Conservation (phyloP, 2,329 filamentous ascomycete species). For the Chrysosporium queenslandicum region DNA sequence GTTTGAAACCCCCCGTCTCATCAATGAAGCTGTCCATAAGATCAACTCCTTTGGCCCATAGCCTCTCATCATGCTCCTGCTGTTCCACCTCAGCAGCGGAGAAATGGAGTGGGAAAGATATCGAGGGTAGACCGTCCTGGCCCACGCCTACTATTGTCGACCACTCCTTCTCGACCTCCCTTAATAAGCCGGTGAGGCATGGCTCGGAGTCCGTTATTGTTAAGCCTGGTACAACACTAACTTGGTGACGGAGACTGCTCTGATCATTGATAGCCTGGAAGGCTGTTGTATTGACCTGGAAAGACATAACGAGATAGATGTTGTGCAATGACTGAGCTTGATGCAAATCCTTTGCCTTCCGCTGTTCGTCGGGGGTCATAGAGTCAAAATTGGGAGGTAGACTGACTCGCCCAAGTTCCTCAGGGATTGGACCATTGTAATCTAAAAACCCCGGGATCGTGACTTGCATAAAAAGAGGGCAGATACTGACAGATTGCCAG, state of each 20-base stretch:
- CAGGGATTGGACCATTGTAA: slow-evolving; percentile 20
- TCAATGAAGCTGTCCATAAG: slow-evolving; percentile 20
- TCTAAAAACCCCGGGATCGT: slow-evolving; percentile 19
- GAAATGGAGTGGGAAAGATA: slow-evolving; percentile 19
- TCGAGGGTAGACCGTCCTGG: slow-evolving; percentile 10
- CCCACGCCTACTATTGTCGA: slow-evolving; percentile 15
- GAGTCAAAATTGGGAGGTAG: slow-evolving; percentile 19
- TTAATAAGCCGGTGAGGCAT: slow-evolving; percentile 17
- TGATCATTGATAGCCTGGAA: slow-evolving; percentile 20
- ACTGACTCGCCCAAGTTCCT: slow-evolving; percentile 14
- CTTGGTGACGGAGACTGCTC: slow-evolving; percentile 19
- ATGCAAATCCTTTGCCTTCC: slow-evolving; percentile 20
- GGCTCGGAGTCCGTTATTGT: slow-evolving; percentile 21
- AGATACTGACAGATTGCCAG: slow-evolving; percentile 20
- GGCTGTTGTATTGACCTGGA: slow-evolving; percentile 15
- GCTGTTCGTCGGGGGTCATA: slow-evolving; percentile 19
- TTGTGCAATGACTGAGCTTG: slow-evolving; percentile 21
- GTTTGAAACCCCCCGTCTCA: slow-evolving; percentile 22
- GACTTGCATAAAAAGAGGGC: slow-evolving; percentile 21
- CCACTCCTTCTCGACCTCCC: slow-evolving; percentile 20
- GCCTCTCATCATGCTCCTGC: slow-evolving; percentile 19
- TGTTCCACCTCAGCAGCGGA: slow-evolving; percentile 17
- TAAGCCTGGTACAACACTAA: slow-evolving; percentile 20
- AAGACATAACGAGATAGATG: slow-evolving; percentile 19
- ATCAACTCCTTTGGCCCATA: slow-evolving; percentile 22